Percentiles rank a stretch among this genome's conserved stretches.
phyloP scores from a whole-genome alignment of 257 asterid species.

The Linderniella brevidens region DNA sequence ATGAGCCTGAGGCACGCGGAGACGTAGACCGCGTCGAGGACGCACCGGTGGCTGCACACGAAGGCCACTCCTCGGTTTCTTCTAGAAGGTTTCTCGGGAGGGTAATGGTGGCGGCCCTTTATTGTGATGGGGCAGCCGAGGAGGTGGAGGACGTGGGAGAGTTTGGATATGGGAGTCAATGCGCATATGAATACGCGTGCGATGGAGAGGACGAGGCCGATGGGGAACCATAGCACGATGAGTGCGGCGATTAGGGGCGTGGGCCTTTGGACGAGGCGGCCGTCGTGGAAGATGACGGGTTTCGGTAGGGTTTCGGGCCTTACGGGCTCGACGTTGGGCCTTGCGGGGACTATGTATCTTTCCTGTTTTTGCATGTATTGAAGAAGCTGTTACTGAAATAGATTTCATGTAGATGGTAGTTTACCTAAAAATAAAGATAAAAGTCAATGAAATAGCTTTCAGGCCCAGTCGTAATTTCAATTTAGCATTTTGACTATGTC shows the following conservation, averaged over 20 bases:
- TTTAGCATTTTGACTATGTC: too few relatives aligned
- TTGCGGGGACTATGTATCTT: constrained; percentile 15
- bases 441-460: too few relatives aligned
- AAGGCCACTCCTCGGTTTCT: background rate
- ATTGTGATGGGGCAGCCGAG: background rate
- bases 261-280: constrained; percentile 22
- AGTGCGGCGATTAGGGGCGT: constrained; percentile 15
- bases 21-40: background rate
- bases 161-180: background rate
- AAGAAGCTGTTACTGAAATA: too few relatives aligned
- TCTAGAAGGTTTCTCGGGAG: too few relatives aligned
- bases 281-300: constrained; percentile 25
- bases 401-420: too few relatives aligned
- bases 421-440: too few relatives aligned
- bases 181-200: constrained; percentile 3
- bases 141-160: background rate
- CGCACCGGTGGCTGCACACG: background rate
- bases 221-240: constrained; percentile 24
- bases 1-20: background rate
- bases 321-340: constrained; percentile 9
- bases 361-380: constrained; percentile 9
- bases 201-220: constrained; percentile 13
- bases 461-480: too few relatives aligned
- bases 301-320: constrained; percentile 11
- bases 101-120: background rate